Conservation (phyloP, 495 filamentous ascomycete genomes). For the Cercophora sp. region DNA sequence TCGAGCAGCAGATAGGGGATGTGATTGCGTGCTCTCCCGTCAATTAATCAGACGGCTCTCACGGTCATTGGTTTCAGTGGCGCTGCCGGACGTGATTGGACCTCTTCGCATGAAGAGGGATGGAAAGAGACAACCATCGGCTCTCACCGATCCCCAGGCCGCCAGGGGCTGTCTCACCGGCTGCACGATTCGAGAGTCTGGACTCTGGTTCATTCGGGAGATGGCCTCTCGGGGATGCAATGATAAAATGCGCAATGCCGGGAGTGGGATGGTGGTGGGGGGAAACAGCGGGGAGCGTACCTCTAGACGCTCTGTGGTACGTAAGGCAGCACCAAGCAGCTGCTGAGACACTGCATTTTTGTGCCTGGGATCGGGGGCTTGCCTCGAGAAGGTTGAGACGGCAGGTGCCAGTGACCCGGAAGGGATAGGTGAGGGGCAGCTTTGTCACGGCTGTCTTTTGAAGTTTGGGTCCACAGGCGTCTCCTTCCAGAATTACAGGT, state of each 20-base stretch:
- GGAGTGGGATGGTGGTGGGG: not conserved
- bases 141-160: slow-evolving; percentile 13
- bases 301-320: too few species aligned
- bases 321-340: too few species aligned
- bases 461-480: not conserved
- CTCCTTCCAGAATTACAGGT: too few species aligned
- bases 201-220: not conserved
- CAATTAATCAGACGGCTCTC: slow-evolving; percentile 1
- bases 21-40: slow-evolving; percentile 5
- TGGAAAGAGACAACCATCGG: not conserved
- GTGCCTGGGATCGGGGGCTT: too few species aligned
- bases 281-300: not conserved
- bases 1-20: not conserved
- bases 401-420: too few species aligned
- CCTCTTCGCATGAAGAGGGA: not conserved
- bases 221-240: not conserved
- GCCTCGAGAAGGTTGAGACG: too few species aligned
- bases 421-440: not conserved
- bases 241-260: not conserved
- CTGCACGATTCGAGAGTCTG: slow-evolving; percentile 12
- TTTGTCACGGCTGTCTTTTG: not conserved
- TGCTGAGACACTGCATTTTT: too few species aligned
- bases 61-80: not conserved
- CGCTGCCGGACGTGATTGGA: slow-evolving; percentile 11
- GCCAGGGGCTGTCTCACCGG: slow-evolving; percentile 11